These are phyloP conservation scores for Alternaria gansuensis DNA, from an alignment of 2,329 filamentous ascomycete genomes.

Conservation along the genomic window DNA sequence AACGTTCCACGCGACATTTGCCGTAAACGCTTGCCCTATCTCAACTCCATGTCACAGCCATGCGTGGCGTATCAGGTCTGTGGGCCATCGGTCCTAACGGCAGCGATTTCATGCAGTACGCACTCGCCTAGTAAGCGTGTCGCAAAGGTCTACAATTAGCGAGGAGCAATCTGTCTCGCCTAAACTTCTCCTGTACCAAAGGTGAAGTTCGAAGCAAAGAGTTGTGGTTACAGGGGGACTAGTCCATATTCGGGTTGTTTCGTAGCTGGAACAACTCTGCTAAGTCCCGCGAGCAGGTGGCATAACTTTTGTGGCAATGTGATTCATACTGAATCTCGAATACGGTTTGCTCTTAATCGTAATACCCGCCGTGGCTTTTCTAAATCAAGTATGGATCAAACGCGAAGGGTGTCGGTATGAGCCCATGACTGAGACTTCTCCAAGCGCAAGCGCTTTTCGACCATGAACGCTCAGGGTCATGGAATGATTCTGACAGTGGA, in stretches of 20 bases:
- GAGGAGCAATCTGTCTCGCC: constrained; percentile 30
- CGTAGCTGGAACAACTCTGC: constrained; percentile 31
- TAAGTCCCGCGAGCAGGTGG: constrained; percentile 38
- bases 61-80: constrained; percentile 45
- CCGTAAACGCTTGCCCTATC: constrained; percentile 34
- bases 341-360: constrained; percentile 21
- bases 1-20: constrained; percentile 33
- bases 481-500: constrained; percentile 24
- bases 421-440: constrained; percentile 28
- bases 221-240: constrained; percentile 31
- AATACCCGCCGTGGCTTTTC: constrained; percentile 20
- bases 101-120: constrained; percentile 33
- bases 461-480: constrained; percentile 12
- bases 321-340: constrained; percentile 36
- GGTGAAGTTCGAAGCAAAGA: constrained; percentile 27
- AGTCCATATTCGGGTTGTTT: constrained; percentile 38
- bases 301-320: constrained; percentile 29
- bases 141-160: constrained; percentile 31
- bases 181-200: constrained; percentile 37
- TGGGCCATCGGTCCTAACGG: constrained; percentile 39
- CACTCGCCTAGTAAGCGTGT: constrained; percentile 27
- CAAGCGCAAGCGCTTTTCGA: constrained; percentile 17
- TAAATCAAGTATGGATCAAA: constrained; percentile 23
- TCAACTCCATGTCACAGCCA: constrained; percentile 34
- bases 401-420: constrained; percentile 22